Conservation (phyloP, 2,329 filamentous ascomycete genomes). For the Microsporum audouinii region DNA sequence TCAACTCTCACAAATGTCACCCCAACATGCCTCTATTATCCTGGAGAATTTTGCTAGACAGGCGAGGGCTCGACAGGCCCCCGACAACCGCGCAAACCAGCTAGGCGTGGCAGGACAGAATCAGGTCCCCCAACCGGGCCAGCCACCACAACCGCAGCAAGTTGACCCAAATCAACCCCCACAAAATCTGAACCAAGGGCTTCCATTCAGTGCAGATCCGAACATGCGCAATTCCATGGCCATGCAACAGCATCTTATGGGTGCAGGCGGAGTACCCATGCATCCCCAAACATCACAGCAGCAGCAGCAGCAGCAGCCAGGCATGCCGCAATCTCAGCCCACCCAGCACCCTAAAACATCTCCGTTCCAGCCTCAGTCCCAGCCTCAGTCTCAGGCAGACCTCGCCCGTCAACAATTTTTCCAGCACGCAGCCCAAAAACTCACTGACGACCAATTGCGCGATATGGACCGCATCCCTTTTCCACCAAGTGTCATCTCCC, state of each 20-base stretch:
- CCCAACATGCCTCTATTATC: constrained; percentile 26
- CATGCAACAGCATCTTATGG: constrained; percentile 25
- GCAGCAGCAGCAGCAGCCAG: constrained; percentile 1
- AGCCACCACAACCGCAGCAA: constrained; percentile 16
- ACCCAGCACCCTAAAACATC: constrained; percentile 8
- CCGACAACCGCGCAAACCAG: not conserved
- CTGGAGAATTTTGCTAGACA: constrained; percentile 26
- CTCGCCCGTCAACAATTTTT: constrained; percentile 24
- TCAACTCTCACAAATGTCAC: constrained; percentile 26
- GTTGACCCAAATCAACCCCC: constrained; percentile 22
- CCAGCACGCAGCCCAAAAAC: constrained; percentile 22
- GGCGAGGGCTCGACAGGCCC: constrained; percentile 15
- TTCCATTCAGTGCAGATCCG: constrained; percentile 25
- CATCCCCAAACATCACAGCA: constrained; percentile 4
- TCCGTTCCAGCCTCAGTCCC: constrained; percentile 15
- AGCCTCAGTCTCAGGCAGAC: constrained; percentile 19
- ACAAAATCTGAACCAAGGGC: constrained; percentile 22
- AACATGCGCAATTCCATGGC: constrained; percentile 27
- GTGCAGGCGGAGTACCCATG: constrained; percentile 18
- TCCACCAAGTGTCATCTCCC: constrained; percentile 26
- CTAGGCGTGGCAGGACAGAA: not conserved
- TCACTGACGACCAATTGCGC: constrained; percentile 32
- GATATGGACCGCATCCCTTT: constrained; percentile 35
- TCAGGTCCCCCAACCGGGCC: not conserved
- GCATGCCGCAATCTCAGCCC: constrained; percentile 10